Percentiles rank a stretch among this genome's conserved stretches.
phyloP scores from a whole-genome alignment of 192 early-diverging fungal species.

The Glomus cerebriforme region DNA sequence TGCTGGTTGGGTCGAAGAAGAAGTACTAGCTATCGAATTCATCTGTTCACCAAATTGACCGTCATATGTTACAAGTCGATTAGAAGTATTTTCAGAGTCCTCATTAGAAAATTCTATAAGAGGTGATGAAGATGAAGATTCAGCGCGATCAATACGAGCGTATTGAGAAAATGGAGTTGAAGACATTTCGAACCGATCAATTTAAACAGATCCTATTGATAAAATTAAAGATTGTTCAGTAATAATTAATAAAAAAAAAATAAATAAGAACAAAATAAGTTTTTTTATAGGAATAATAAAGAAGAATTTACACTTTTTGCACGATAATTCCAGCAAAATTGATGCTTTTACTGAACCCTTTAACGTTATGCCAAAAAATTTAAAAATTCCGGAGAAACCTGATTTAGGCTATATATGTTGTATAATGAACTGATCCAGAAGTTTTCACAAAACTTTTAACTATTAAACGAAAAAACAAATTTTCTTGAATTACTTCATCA shows the following conservation, averaged over 20 bases:
- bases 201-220: not conserved
- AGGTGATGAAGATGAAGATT: not conserved
- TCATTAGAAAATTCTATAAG: not conserved
- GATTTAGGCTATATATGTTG: not conserved
- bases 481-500: not conserved
- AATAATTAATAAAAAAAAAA: no score
- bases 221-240: not conserved
- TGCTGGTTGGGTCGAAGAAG: not conserved
- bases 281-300: not conserved
- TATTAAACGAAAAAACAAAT: not conserved
- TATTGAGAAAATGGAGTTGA: constrained; percentile 5
- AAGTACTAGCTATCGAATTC: not conserved
- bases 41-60: not conserved
- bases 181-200: not conserved
- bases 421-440: not conserved
- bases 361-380: not conserved
- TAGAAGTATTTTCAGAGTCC: not conserved
- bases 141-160: not conserved
- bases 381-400: not conserved
- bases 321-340: not conserved
- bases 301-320: not conserved
- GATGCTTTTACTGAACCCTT: not conserved
- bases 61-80: not conserved
- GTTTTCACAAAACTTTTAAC: not conserved
- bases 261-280: not conserved